phyloP scores from a whole-genome alignment of 768 basidiomycete genomes.

The Boletus rex-veris region DNA sequence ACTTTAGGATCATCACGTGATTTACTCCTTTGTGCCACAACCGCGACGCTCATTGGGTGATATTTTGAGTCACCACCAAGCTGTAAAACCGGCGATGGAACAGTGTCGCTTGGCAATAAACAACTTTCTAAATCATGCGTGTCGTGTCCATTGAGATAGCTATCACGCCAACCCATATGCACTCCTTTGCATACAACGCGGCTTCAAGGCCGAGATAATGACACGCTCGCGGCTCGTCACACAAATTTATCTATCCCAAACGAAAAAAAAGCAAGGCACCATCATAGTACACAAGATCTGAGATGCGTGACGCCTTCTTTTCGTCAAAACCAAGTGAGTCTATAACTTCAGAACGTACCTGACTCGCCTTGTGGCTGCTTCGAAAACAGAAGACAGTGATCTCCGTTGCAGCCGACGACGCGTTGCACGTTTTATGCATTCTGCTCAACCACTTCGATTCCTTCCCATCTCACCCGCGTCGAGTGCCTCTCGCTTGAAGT shows the following conservation, averaged over 20 bases:
- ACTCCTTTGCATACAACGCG: background rate
- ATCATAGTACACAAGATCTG: too few relatives aligned
- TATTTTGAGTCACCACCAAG: too few relatives aligned
- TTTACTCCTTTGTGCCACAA: conserved; percentile 21
- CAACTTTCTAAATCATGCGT: too few relatives aligned
- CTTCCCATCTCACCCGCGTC: background rate
- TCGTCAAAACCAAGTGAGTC: background rate
- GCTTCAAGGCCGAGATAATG: background rate
- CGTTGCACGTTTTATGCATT: background rate
- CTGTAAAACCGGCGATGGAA: too few relatives aligned
- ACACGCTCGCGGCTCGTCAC: too few relatives aligned
- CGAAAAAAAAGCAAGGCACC: too few relatives aligned
- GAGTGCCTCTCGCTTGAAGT: background rate
- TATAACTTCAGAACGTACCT: background rate
- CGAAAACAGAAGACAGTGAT: background rate
- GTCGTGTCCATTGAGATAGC: too few relatives aligned
- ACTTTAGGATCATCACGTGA: conserved; percentile 22
- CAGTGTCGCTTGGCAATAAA: too few relatives aligned
- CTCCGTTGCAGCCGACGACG: background rate
- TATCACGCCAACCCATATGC: too few relatives aligned
- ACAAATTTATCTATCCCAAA: too few relatives aligned
- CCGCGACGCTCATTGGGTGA: conserved; percentile 16
- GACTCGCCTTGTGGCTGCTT: background rate
- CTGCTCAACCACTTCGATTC: background rate
- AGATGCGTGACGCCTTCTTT: too few relatives aligned